A percentile compares a stretch with the other conserved stretches of the same genome.
Conservation (phyloP, 768 basidiomycete genomes). For the Tricholoma sp. region DNA sequence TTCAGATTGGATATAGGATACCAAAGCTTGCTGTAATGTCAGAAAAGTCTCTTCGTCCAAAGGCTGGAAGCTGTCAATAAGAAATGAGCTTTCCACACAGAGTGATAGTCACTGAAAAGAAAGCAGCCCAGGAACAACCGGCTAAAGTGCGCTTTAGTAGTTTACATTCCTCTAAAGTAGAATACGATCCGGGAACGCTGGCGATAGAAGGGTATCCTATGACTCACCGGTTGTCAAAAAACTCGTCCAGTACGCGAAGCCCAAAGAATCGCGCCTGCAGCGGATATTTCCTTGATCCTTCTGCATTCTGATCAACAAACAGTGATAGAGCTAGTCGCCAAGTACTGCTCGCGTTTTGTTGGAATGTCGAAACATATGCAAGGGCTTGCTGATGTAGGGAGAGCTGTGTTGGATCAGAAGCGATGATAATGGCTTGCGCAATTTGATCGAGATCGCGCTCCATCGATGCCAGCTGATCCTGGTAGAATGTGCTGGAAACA, state of each 20-base stretch:
- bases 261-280: conserved; percentile 77
- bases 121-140: not conserved
- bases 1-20: conserved; percentile 84
- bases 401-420: conserved; percentile 71
- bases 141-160: not conserved
- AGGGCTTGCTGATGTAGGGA: conserved; percentile 82
- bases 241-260: conserved; percentile 75
- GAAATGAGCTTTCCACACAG: conserved; percentile 3
- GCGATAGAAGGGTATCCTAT: conserved; percentile 4
- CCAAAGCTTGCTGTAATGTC: conserved; percentile 68
- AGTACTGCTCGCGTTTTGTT: conserved; percentile 65
- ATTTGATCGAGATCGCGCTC: conserved; percentile 73
- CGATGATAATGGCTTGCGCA: conserved; percentile 83
- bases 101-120: not conserved
- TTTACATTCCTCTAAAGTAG: not conserved
- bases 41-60: conserved; percentile 68
- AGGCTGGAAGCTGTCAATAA: conserved; percentile 47
- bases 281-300: conserved; percentile 64
- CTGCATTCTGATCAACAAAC: conserved; percentile 57
- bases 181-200: not conserved
- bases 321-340: conserved; percentile 81
- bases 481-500: not conserved
- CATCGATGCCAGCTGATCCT: conserved; percentile 35
- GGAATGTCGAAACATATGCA: conserved; percentile 73
- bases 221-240: conserved; percentile 76